phyloP scores from a whole-genome alignment of 345 rosid species.

The Aquilaria sinensis region DNA sequence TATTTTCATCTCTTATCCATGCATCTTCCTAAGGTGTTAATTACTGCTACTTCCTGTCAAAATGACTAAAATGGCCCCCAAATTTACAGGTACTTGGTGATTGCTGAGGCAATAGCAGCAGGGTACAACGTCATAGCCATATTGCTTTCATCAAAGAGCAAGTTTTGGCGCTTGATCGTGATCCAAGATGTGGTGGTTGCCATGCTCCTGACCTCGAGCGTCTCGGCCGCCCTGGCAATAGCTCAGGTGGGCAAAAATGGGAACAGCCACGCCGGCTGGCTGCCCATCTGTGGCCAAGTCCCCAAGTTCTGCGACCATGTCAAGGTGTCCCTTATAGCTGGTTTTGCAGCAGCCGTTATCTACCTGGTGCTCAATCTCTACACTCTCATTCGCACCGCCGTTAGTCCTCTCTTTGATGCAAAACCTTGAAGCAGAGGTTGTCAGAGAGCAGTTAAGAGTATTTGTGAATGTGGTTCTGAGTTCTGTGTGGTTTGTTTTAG shows the following conservation, averaged over 20 bases:
- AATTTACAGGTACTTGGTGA: slow-evolving; percentile 36
- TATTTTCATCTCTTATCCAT: too few relatives aligned
- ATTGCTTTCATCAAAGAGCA: slow-evolving; percentile 20
- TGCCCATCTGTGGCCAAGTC: slow-evolving; percentile 48
- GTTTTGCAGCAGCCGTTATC: slow-evolving; percentile 29
- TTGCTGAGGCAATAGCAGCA: slow-evolving; percentile 43
- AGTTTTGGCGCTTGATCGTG: slow-evolving; percentile 23
- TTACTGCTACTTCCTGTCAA: too few relatives aligned
- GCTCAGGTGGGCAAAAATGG: slow-evolving; percentile 56
- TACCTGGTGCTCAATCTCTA: slow-evolving; percentile 32
- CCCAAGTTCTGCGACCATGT: slow-evolving; percentile 39
- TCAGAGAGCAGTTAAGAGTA: too few relatives aligned
- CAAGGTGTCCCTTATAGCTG: slow-evolving; percentile 34
- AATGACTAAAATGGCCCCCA: too few relatives aligned
- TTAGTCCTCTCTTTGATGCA: slow-evolving; percentile 25
- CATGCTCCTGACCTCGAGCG: slow-evolving; percentile 37
- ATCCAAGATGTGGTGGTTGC: slow-evolving; percentile 40
- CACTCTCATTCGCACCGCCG: slow-evolving; percentile 24
- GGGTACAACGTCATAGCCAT: slow-evolving; percentile 29
- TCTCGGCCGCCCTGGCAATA: slow-evolving; percentile 51
- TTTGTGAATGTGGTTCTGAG: too few relatives aligned
- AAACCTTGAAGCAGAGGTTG: slow-evolving; percentile 12
- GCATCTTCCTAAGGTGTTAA: too few relatives aligned
- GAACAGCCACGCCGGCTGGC: slow-evolving; percentile 56
- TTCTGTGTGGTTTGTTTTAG: too few relatives aligned